Evolutionary conservation across 1,284 basidiomycete species (phyloP), one percentile per base, ranked within the genome.

Genomic region (Exobasidium rhododendri): DNA sequence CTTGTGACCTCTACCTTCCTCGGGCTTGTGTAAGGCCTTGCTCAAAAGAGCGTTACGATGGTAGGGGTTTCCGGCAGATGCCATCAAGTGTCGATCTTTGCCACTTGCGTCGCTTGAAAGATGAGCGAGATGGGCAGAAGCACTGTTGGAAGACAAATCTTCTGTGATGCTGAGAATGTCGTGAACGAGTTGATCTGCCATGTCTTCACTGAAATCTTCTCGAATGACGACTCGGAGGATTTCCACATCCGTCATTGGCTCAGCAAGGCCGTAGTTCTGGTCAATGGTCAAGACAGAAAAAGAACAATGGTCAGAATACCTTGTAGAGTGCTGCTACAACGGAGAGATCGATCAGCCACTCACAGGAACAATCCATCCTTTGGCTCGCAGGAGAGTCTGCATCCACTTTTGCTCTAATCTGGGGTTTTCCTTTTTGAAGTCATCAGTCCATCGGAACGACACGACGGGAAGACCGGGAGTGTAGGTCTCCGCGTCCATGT

Each of bases 381-480:
- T 89, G 14, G 85, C 82, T 53, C 91, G 83, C 28, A 93, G 81
- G 1, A 91, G 82, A 0, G 85, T 88, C 76, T 97, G 94, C 46
- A 97, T 86, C 91, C 92, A 94, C 65, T 85, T 86, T 81, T 97
- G 94, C 80, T 93, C 63, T 22, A 79, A 63, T 11, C 73, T 29
- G 11, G 76, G 73, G 55, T 77, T 66, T 53, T 72, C 59, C 4
- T 56, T 22, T 28, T 65, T 60, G 64, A 78, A 73, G 14, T 83
- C 81, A 75, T 96, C 88, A 0, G 88, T 88, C 83, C 96, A 94
- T 55, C 77, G 76, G 87, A 97, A 97, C 0, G 91, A 83, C 0
- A 97, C 91, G 14, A 97, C 93, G 2, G 94, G 94, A 22, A 97
- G 83, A 2, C 91, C 91, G 1, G 90, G 86, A 4, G 82, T 77